Percentiles rank a stretch among this genome's conserved stretches.
phyloP scores from a whole-genome alignment of 208 protist species.

The Wallacemonas sp. region DNA sequence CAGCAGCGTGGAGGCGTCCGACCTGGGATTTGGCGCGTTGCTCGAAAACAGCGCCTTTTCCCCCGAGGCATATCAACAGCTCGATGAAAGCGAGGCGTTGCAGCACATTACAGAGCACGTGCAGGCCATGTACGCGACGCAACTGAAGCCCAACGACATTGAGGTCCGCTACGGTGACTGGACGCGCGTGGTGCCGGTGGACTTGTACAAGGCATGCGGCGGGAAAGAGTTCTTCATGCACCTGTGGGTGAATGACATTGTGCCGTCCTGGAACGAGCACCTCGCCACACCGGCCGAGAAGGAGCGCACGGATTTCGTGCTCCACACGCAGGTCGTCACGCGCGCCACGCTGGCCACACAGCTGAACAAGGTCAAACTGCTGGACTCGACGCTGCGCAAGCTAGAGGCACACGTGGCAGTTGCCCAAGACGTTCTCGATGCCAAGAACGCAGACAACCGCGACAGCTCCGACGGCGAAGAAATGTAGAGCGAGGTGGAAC shows the following conservation, averaged over 20 bases:
- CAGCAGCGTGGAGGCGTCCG: conserved; percentile 8
- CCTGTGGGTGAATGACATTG: conserved; percentile 18
- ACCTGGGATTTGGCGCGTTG: background rate
- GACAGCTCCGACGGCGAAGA: conserved; percentile 18
- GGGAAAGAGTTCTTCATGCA: conserved; percentile 20
- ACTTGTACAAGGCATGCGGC: conserved; percentile 18
- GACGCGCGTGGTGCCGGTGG: conserved; percentile 14
- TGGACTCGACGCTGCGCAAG: conserved; percentile 18
- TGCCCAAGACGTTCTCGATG: conserved; percentile 4
- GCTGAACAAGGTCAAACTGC: conserved; percentile 15
- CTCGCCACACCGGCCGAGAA: conserved; percentile 11
- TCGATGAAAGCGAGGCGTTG: background rate
- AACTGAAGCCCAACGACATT: background rate
- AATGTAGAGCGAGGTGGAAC: background rate
- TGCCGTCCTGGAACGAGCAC: conserved; percentile 12
- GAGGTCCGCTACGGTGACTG: conserved; percentile 10
- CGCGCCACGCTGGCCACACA: conserved; percentile 2
- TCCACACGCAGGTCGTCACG: background rate
- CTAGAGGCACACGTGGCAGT: conserved; percentile 18
- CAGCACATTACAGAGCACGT: conserved; percentile 5
- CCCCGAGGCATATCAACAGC: background rate
- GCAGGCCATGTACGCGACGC: background rate
- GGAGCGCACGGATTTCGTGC: conserved; percentile 9
- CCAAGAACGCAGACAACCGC: conserved; percentile 14
- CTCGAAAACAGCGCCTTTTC: background rate